Percentiles rank a stretch among this genome's conserved stretches.
phyloP scores from a whole-genome alignment of 768 basidiomycete species.

The Cystobasidium tubakii region DNA sequence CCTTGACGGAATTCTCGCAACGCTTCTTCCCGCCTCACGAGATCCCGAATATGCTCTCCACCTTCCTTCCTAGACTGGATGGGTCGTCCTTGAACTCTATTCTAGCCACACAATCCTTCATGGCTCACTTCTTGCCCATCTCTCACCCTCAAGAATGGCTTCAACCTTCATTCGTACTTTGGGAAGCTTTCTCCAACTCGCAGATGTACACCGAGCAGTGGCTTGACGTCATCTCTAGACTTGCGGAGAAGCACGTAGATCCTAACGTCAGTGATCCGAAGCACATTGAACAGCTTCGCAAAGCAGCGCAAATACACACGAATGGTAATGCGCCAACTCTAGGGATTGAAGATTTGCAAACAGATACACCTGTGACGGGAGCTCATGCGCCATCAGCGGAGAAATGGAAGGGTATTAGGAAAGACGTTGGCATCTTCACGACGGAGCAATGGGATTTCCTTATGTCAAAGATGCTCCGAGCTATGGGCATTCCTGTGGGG shows the following conservation, averaged over 20 bases:
- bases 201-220: conserved; percentile 85
- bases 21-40: conserved; percentile 85
- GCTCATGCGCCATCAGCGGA: conserved; percentile 51
- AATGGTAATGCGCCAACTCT: not conserved
- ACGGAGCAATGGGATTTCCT: conserved; percentile 76
- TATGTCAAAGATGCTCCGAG: conserved; percentile 73
- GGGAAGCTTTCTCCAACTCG: conserved; percentile 75
- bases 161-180: conserved; percentile 69
- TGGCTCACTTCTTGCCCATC: conserved; percentile 76
- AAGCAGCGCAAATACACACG: conserved; percentile 11
- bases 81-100: conserved; percentile 65
- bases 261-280: conserved; percentile 70
- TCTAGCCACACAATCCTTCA: conserved; percentile 73
- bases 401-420: conserved; percentile 58
- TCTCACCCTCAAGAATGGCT: conserved; percentile 76
- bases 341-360: not conserved
- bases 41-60: conserved; percentile 78
- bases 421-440: conserved; percentile 76
- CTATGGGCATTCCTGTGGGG: conserved; percentile 50
- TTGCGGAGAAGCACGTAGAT: conserved; percentile 74
- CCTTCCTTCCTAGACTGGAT: conserved; percentile 71
- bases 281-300: conserved; percentile 54
- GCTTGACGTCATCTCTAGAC: conserved; percentile 70
- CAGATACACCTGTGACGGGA: conserved; percentile 64
- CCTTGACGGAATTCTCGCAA: conserved; percentile 54